Evolutionary conservation across 129 eudicot species (phyloP), one percentile per base, ranked within the genome.

Genomic region (Artemisia argyi): DNA sequence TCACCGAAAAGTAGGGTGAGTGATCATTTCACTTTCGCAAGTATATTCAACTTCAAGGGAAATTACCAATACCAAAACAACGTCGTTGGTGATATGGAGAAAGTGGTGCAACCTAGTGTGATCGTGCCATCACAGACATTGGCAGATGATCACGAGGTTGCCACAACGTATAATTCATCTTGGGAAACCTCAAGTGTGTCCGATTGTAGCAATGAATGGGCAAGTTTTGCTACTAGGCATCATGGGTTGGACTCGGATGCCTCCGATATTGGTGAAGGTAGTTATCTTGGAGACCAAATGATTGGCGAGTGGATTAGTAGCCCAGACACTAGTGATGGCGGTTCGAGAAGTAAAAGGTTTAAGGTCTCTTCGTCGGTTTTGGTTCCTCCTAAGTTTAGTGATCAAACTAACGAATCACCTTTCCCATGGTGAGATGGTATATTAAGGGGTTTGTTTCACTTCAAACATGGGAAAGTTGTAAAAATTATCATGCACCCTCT

Each of bases 1-100:
- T 78, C 85, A 1, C 78, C 81, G 1, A 90, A 83, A 69, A 83
- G 91, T 9, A 68, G 94, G 39, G 94, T 90, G 32, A 87, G 97
- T 17, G 97, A 90, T 54, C 97, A 85, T 65, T 90, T 85, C 77
- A 90, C 97, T 24, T 90, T 90, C 22, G 97, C 97, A 15, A 87
- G 87, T 61, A 87, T 90, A 6, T 90, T 90, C 65, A 85, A 87
- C 79, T 87, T 78, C 55, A 85, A 69, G 69, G 87, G 81, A 11
- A 28, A 77, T 19, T 61, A 82, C 26, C 82, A 79, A 8, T 59
- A 78, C 76, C 86, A 75, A 59, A 80, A 42, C 26, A 73, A 52
- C 30, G 26, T 74, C 18, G 71, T 72, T 19, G 72, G 78, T 16
- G 81, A 77, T 66, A 83, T 87, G 0, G 91, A 90, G 16, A 90